Percentiles rank a stretch among this genome's conserved stretches.
Conservation (phyloP, 2,329 filamentous ascomycete genomes). For the Thielaviopsis populi region DNA sequence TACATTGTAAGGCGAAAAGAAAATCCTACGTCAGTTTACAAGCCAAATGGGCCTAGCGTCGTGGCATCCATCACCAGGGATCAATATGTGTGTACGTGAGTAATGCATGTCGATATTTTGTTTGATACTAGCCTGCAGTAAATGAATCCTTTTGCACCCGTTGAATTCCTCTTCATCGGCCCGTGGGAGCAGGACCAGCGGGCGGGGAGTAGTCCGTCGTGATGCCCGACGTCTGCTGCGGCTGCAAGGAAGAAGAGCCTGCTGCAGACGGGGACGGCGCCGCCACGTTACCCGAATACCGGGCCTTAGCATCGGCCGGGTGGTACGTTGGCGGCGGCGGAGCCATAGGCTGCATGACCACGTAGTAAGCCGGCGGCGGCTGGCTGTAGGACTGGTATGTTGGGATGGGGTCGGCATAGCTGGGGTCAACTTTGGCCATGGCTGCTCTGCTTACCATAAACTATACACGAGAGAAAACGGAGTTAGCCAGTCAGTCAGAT, state of each 20-base stretch:
- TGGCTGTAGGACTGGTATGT: slow-evolving; percentile 24
- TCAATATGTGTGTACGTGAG: not conserved
- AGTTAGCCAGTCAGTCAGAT: not conserved
- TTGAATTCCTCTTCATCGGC: not conserved
- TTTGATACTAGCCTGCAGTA: slow-evolving; percentile 2
- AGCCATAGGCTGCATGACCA: slow-evolving; percentile 38
- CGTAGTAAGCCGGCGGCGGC: slow-evolving; percentile 24
- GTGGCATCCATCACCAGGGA: too few species aligned
- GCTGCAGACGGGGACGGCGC: slow-evolving; percentile 22
- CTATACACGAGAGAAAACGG: slow-evolving; percentile 22
- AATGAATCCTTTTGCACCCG: not conserved
- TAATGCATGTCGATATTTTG: slow-evolving; percentile 1
- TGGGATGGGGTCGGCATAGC: slow-evolving; percentile 32
- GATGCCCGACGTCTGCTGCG: slow-evolving; percentile 4
- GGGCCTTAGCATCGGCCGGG: slow-evolving; percentile 36
- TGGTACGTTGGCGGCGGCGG: slow-evolving; percentile 46
- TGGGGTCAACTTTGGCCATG: slow-evolving; percentile 33
- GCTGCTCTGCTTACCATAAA: slow-evolving; percentile 37
- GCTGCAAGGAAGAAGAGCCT: slow-evolving; percentile 16
- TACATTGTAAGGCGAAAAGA: too few species aligned
- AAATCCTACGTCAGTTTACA: too few species aligned
- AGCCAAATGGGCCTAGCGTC: too few species aligned
- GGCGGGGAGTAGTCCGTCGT: slow-evolving; percentile 15
- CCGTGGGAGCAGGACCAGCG: not conserved
- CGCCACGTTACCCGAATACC: slow-evolving; percentile 32